Percentiles rank a stretch among this genome's conserved stretches.
These are phyloP conservation scores for Chamaecyparis obtusa DNA, from an alignment of 75 land plant species.

Conservation along the genomic window DNA sequence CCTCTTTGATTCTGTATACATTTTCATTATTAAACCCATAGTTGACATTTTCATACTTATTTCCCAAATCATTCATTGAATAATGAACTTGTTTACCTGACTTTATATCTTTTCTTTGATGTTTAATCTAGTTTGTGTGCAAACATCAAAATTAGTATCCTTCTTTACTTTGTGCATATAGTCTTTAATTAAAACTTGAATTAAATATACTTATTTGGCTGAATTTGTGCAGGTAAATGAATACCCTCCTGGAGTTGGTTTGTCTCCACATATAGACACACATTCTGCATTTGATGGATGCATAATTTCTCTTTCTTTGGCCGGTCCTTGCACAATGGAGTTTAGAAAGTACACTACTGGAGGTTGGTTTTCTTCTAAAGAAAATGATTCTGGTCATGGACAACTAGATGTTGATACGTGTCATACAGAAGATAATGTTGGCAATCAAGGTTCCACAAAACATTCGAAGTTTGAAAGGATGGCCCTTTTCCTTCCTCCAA, in stretches of 20 bases:
- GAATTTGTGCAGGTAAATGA: slow-evolving; percentile 78
- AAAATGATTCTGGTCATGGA: slow-evolving; percentile 4
- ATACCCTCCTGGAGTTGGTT: slow-evolving; percentile 94
- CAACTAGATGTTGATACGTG: neutral
- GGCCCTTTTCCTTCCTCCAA: slow-evolving; percentile 84
- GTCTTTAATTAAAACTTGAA: neutral
- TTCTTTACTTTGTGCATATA: neutral
- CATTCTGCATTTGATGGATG: slow-evolving; percentile 96
- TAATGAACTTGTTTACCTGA: neutral
- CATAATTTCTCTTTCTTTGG: slow-evolving; percentile 89
- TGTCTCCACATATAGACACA: slow-evolving; percentile 98
- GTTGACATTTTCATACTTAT: neutral
- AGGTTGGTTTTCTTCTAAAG: slow-evolving; percentile 20
- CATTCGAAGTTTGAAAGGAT: slow-evolving; percentile 35
- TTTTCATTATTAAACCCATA: neutral
- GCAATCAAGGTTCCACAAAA: slow-evolving; percentile 8
- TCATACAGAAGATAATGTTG: neutral
- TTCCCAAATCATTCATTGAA: neutral
- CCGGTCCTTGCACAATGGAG: slow-evolving; percentile 96
- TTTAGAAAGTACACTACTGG: slow-evolving; percentile 72
- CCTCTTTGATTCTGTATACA: neutral
- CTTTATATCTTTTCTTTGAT: neutral
- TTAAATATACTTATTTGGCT: neutral
- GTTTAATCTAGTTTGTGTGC: neutral
- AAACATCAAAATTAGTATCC: neutral